Base-by-base conservation (phyloP, 2,329 filamentous ascomycete genomes). In the Claviceps quebecensis region DNA sequence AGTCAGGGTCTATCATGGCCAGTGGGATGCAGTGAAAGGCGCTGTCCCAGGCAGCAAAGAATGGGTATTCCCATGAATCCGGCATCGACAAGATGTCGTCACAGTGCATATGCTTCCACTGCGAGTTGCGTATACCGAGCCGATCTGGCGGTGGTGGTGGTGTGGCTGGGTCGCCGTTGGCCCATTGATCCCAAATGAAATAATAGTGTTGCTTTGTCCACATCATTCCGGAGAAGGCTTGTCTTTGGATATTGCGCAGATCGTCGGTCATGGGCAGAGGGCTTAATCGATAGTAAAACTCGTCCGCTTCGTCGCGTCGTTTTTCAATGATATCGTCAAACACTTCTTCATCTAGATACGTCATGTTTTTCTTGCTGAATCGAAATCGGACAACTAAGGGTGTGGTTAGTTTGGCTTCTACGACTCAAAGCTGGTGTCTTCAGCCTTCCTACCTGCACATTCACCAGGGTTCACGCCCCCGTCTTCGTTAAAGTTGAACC, bases 121-220 rank as follows among this genome's bases (percentile, higher is more conserved):
- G 81, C 39, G 80, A 72, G 63, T 97, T 97, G 54, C 91, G 82
- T 52, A 97, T 78, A 2, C 78, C 75, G 66, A 93, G 95, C 51
- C 91, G 78, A 40, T 78, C 77, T 1, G 84, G 74, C 1, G 91
- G 91, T 26, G 93, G 93, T 36, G 91, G 86, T 44, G 90, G 88
- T 73, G 90, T 87, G 47, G 76, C 78, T 11, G 90, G 90, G 63
- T 97, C 91, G 49, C 91, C 91, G 56, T 95, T 95, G 26, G 90
- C 89, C 91, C 91, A 97, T 64, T 97, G 86, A 57, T 97, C 90
- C 88, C 89, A 96, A 60, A 97, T 81, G 67, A 97, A 96, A 64
- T 94, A 81, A 67, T 97, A 97, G 69, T 88, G 87, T 66, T 97
- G 91, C 67, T 97, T 97, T 56, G 86, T 94, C 91, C 91, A 97